Evolutionary conservation across 2,329 filamentous ascomycete species (phyloP), one percentile per base, ranked within the genome.

Genomic region (Colletotrichum cordylinicola): DNA sequence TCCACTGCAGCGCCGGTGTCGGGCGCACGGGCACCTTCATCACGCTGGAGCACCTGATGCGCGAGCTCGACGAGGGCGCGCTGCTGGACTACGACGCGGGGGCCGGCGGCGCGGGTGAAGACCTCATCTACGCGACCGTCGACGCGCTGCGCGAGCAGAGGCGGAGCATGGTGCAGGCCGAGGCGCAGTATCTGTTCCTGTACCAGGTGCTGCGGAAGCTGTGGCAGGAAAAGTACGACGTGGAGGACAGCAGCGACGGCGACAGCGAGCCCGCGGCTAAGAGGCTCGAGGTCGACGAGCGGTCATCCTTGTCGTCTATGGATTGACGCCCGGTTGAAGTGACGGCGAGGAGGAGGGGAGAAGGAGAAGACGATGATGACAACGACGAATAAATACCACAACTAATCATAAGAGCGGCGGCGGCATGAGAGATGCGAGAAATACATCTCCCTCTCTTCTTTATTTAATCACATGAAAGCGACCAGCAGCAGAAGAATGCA

Each of bases 11-110:
- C 82, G 97, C 97, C 9, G 97, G 97, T 52, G 96, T 99, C 16
- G 97, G 97, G 15, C 92, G 97, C 71, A 98, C 95, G 9, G 97
- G 97, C 39, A 98, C 97, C 0, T 99, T 98, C 82, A 98, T 99
- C 80, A 94, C 95, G 2, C 90, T 99, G n/a, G 97, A 98, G 84
- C 95, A 98, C 84, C 91, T 99, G 31, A 89, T 98, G 78, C 90
- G 93, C 43, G 95, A 98, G 84, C 89, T 98, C 12, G 92, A 95
- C 31, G 90, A 92, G 8, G 96, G 96, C 66, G 89, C 92, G 27
- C 85, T 98, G 66, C 87, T 91, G 77, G 82, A 86, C 29, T 86
- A 85, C 75, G 85, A 88, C 70, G 79, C 80, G 18, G 74, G 78
- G 37, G 80, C 84, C 31, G 61, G 68, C 64, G 73, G 78, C 31